Evolutionary conservation across 129 eudicot genomes (phyloP), one percentile per base, ranked within the genome.

Genomic region (Pittosporum tobira): DNA sequence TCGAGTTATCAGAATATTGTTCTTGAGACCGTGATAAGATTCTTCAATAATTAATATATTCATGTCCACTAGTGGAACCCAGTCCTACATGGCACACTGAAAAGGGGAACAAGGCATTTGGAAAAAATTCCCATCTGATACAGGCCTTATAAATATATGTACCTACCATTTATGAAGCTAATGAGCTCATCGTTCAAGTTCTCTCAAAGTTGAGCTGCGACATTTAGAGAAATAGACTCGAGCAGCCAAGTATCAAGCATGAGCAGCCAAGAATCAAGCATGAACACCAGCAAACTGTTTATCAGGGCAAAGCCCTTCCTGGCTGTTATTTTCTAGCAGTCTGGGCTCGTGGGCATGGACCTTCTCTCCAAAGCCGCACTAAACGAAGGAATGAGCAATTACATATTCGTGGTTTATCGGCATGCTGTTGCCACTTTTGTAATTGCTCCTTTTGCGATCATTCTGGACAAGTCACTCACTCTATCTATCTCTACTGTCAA

Each of bases 341-440:
- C 81, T 55, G 97, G 97, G 29, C 42, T 71, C 4, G 95, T 95
- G 0, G 97, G 97, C 42, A 79, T 89, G 93, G 90, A 85, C 57
- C 57, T 89, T 52, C 67, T 89, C 15, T 73, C 95, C 16, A 84
- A 84, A 64, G 81, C 71, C 9, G 85, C 91, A 31, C 45, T 84
- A 7, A 88, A 84, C 25, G 71, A 81, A 68, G 96, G 96, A 26
- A 88, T 88, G 96, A 88, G 82, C 58, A 81, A 84, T 44, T 89
- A 81, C 42, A 82, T 85, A 3, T 85, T 84, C 10, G 91, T 81
- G 4, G 88, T 85, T 38, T 89, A 89, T 25, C 81, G 95, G 2
- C 97, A 89, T 60, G 95, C 82, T 31, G 54, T 82, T 29, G 95
- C 95, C 49, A 66, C 84, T 47, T 37, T 80, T 6, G 84, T 76